A percentile compares a stretch with the other conserved stretches of the same genome.
Evolutionary conservation across 1,139 yeast genomes (phyloP).

Genomic region (Lodderomyces parapsilosis): DNA sequence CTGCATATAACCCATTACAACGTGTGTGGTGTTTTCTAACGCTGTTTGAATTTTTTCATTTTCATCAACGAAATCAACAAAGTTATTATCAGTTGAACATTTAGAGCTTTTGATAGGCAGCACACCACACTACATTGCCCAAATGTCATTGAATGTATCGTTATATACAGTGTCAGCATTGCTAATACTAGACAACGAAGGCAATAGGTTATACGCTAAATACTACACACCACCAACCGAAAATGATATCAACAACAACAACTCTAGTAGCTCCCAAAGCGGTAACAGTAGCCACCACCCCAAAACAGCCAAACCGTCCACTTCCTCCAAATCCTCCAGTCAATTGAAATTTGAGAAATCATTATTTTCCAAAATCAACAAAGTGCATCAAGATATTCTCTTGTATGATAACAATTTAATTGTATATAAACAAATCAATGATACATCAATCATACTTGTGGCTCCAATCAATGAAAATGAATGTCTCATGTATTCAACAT

Average conservation of each 20-base stretch:
- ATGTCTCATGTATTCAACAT: constrained; percentile 71
- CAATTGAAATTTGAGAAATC: constrained; percentile 77
- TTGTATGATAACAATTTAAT: constrained; percentile 76
- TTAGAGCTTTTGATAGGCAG: no score
- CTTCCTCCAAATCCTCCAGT: constrained; percentile 1
- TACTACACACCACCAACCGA: constrained; percentile 56
- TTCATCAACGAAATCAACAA: neutral
- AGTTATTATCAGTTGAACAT: no score
- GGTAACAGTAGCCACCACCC: neutral
- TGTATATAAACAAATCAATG: constrained; percentile 84
- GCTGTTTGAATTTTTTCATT: neutral
- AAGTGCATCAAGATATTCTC: constrained; percentile 77
- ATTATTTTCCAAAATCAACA: constrained; percentile 71
- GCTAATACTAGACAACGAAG: constrained; percentile 77
- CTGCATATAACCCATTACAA: neutral
- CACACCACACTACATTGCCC: neutral
- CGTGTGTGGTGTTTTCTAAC: neutral
- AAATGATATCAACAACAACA: constrained; percentile 1
- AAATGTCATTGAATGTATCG: constrained; percentile 60
- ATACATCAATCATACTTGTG: constrained; percentile 69
- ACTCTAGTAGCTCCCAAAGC: no score
- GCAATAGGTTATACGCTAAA: constrained; percentile 78
- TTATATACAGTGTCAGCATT: constrained; percentile 78
- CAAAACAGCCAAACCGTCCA: neutral
- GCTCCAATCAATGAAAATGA: constrained; percentile 82